Conservation (phyloP, 805 yeast species). For the Lachancea nothofagi region DNA sequence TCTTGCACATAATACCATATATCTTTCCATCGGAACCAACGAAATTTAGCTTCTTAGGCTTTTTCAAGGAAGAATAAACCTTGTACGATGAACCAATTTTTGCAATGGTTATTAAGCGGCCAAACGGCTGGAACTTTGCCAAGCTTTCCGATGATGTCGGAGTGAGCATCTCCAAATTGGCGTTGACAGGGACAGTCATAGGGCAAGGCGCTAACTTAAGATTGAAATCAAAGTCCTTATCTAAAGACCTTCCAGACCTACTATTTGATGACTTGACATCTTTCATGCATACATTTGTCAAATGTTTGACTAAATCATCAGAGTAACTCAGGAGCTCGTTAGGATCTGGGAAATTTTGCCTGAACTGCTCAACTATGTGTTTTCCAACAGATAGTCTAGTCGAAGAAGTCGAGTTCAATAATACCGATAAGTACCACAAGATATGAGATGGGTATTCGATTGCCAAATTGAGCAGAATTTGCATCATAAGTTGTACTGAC, state of each 20-base stretch:
- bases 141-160: slow-evolving; percentile 46
- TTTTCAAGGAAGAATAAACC: slow-evolving; percentile 76
- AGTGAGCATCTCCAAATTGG: slow-evolving; percentile 61
- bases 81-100: slow-evolving; percentile 62
- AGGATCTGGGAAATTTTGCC: slow-evolving; percentile 9
- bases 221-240: slow-evolving; percentile 40
- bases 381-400: slow-evolving; percentile 44
- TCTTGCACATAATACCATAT: slow-evolving; percentile 75
- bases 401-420: slow-evolving; percentile 51
- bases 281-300: slow-evolving; percentile 25
- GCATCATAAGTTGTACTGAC: slow-evolving; percentile 50
- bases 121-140: slow-evolving; percentile 42
- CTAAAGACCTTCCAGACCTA: slow-evolving; percentile 31
- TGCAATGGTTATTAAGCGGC: slow-evolving; percentile 48
- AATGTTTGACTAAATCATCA: slow-evolving; percentile 15
- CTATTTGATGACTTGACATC: slow-evolving; percentile 21
- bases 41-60: slow-evolving; percentile 72
- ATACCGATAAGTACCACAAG: slow-evolving; percentile 66
- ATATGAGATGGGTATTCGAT: slow-evolving; percentile 72
- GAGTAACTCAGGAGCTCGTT: slow-evolving; percentile 24
- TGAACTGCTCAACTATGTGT: slow-evolving; percentile 37
- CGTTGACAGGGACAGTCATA: slow-evolving; percentile 69
- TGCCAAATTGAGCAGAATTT: slow-evolving; percentile 54
- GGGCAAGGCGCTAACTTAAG: slow-evolving; percentile 39
- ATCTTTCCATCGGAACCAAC: slow-evolving; percentile 72